A percentile compares a stretch with the other conserved stretches of the same genome.
Conservation (phyloP, 345 rosid genomes). For the Citrus maxima region DNA sequence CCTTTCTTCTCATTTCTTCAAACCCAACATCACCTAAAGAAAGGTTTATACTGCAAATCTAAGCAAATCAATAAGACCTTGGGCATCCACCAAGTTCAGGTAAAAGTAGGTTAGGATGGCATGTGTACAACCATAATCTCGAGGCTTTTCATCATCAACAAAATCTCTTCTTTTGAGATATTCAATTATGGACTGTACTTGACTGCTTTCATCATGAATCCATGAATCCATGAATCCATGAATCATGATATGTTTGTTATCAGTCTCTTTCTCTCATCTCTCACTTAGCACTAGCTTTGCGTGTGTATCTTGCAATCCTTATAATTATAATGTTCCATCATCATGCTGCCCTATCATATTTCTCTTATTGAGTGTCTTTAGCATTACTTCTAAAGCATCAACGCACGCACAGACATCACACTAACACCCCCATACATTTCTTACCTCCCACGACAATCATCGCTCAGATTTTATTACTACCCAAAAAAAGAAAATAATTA, state of each 20-base stretch:
- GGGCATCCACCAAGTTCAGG: background rate
- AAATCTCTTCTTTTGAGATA: background rate
- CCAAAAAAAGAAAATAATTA: constrained; percentile 1
- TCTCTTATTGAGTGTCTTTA: background rate
- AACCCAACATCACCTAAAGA: too few relatives aligned
- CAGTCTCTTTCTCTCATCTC: background rate
- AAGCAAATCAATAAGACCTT: background rate
- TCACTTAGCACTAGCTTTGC: background rate
- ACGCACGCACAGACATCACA: background rate
- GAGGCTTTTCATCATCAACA: background rate
- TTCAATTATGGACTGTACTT: background rate
- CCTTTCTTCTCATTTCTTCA: too few relatives aligned
- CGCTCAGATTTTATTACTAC: background rate
- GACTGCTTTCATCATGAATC: background rate
- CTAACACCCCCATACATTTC: constrained; percentile 24
- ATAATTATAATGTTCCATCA: too few relatives aligned
- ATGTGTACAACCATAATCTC: background rate
- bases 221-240: background rate
- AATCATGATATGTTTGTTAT: background rate
- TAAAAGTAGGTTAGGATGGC: background rate
- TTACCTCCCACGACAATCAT: constrained; percentile 44
- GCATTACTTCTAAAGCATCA: constrained; percentile 4
- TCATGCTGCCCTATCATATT: background rate
- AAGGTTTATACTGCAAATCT: background rate
- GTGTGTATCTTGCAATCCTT: background rate